A percentile compares a stretch with the other conserved stretches of the same genome.
phyloP scores from a whole-genome alignment of 2,329 filamentous ascomycete species.

The Xylariaceae sp. region DNA sequence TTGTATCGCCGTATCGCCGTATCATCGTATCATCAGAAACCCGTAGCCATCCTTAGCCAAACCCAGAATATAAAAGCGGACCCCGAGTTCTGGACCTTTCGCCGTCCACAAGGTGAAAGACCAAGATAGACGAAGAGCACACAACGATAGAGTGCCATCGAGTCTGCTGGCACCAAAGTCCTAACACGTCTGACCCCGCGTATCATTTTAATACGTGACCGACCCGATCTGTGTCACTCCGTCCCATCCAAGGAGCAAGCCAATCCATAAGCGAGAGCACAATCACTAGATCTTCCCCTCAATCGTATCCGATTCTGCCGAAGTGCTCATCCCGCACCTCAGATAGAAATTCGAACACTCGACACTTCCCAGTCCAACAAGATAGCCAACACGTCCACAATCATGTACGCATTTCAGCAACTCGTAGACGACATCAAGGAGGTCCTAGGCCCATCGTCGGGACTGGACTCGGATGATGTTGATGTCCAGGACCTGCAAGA shows the following conservation, averaged over 20 bases:
- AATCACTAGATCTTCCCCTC: constrained; percentile 1
- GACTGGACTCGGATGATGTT: constrained; percentile 75
- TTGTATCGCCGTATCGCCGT: no score
- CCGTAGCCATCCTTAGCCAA: not conserved
- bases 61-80: constrained; percentile 1
- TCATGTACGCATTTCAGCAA: constrained; percentile 54
- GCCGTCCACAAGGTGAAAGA: no score
- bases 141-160: no score
- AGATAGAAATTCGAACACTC: constrained; percentile 1
- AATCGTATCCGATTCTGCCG: not conserved
- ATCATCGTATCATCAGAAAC: no score
- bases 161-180: not conserved
- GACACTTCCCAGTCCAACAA: not conserved
- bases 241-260: not conserved
- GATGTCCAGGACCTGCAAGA: constrained; percentile 65
- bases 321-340: constrained; percentile 9
- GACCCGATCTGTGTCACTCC: constrained; percentile 17
- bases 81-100: not conserved
- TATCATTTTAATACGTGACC: constrained; percentile 15
- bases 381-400: constrained; percentile 4
- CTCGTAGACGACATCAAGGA: constrained; percentile 70
- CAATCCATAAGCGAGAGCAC: not conserved
- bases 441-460: constrained; percentile 72
- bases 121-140: no score
- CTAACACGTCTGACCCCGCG: constrained; percentile 1